phyloP scores from a whole-genome alignment of 1,284 basidiomycete species.

The Trichosporon asahii region DNA sequence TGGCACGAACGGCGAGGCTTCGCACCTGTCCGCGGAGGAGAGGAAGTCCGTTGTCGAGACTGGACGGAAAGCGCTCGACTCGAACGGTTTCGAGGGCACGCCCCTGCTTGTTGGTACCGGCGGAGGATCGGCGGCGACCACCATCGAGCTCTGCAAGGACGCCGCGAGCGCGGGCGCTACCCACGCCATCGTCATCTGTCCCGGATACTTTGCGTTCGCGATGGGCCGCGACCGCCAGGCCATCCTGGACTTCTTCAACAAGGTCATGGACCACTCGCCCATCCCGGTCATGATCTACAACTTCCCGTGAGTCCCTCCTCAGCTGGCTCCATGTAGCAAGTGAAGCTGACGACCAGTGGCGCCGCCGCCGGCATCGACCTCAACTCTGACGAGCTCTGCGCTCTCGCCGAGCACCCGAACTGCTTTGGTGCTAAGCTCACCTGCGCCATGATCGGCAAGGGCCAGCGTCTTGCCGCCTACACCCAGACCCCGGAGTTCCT shows the following conservation, averaged over 20 bases:
- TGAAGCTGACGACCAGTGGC: slow-evolving; percentile 34
- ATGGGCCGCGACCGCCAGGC: slow-evolving; percentile 53
- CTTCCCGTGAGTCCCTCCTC: slow-evolving; percentile 60
- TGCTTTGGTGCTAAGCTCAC: slow-evolving; percentile 86
- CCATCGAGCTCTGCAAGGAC: slow-evolving; percentile 71
- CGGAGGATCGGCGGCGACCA: slow-evolving; percentile 72
- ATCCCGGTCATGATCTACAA: slow-evolving; percentile 89
- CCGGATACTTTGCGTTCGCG: slow-evolving; percentile 54
- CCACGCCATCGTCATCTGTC: slow-evolving; percentile 56
- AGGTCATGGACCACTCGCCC: slow-evolving; percentile 77
- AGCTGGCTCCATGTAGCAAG: too few species aligned
- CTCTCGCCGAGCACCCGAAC: slow-evolving; percentile 74
- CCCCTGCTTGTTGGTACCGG: slow-evolving; percentile 82
- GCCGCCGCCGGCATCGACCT: slow-evolving; percentile 78
- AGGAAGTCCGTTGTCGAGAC: slow-evolving; percentile 63
- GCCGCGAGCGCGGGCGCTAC: slow-evolving; percentile 76
- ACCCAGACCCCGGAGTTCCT: slow-evolving; percentile 46
- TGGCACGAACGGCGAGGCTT: slow-evolving; percentile 54
- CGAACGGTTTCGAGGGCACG: slow-evolving; percentile 64
- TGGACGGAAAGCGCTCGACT: slow-evolving; percentile 69
- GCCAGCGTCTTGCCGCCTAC: slow-evolving; percentile 66
- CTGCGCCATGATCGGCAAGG: slow-evolving; percentile 78
- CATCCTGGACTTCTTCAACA: slow-evolving; percentile 51
- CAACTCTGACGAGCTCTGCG: slow-evolving; percentile 72
- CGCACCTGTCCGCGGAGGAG: slow-evolving; percentile 67